phyloP scores from a whole-genome alignment of 495 filamentous ascomycete genomes.

The Penicillium paxilli region DNA sequence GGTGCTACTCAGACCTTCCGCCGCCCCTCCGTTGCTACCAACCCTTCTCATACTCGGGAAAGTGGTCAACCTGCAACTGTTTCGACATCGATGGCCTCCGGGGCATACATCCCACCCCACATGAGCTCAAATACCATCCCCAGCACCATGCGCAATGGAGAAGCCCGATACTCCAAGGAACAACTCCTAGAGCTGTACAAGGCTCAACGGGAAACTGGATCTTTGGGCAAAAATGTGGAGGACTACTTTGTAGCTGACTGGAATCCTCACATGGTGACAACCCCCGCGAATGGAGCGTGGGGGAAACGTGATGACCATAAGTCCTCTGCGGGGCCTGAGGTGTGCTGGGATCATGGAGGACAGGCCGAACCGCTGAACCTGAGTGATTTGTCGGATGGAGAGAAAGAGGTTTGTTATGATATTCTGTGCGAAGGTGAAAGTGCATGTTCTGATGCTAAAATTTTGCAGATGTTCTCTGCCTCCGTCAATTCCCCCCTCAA shows the following conservation, averaged over 20 bases:
- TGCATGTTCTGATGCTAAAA: constrained; percentile 16
- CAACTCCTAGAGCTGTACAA: constrained; percentile 77
- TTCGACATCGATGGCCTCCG: constrained; percentile 48
- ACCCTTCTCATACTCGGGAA: constrained; percentile 52
- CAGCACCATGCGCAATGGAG: constrained; percentile 55
- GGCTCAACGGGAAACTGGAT: constrained; percentile 55
- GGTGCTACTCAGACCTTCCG: constrained; percentile 85
- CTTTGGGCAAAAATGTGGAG: constrained; percentile 60
- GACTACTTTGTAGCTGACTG: constrained; percentile 74
- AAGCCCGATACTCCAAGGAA: constrained; percentile 77
- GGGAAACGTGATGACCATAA: constrained; percentile 70
- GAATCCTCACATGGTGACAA: constrained; percentile 69
- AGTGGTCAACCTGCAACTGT: constrained; percentile 48
- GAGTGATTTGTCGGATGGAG: constrained; percentile 75
- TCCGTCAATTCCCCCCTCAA: constrained; percentile 95
- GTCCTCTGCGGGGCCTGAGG: constrained; percentile 67
- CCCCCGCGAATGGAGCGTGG: constrained; percentile 66
- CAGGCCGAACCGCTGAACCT: constrained; percentile 70
- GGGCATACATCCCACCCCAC: constrained; percentile 63
- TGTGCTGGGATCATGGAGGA: constrained; percentile 88
- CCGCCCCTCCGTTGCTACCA: constrained; percentile 71
- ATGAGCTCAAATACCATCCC: constrained; percentile 50
- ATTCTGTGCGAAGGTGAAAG: constrained; percentile 18
- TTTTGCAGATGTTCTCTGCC: constrained; percentile 64
- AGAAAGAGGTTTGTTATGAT: constrained; percentile 65